Conservation (phyloP, 129 eudicot genomes). For the Silybum marianum region DNA sequence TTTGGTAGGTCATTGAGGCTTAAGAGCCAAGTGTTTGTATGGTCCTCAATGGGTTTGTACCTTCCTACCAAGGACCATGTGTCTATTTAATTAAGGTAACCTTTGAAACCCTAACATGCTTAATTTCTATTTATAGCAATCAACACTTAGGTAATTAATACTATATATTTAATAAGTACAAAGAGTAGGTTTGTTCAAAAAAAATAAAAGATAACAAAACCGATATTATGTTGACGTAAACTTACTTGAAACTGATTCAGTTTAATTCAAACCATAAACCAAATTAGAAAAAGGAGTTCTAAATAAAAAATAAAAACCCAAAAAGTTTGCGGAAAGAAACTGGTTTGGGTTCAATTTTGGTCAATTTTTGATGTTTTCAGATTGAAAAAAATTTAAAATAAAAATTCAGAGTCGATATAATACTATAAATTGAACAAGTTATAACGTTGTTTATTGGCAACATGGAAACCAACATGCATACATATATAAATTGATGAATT, state of each 20-base stretch:
- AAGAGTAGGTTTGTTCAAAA: neutral
- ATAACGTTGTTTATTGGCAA: neutral
- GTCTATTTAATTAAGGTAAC: slow-evolving; percentile 12
- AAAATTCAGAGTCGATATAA: too few relatives aligned
- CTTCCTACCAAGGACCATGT: slow-evolving; percentile 31
- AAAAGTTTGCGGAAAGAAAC: neutral
- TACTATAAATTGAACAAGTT: too few relatives aligned
- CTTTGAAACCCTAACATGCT: slow-evolving; percentile 32
- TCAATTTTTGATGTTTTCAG: neutral
- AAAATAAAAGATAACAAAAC: neutral
- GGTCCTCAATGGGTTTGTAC: slow-evolving; percentile 38
- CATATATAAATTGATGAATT: too few relatives aligned
- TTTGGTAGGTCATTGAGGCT: slow-evolving; percentile 34
- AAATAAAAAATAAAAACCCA: neutral
- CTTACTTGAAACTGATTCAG: neutral
- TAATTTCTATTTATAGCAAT: slow-evolving; percentile 15
- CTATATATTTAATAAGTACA: neutral
- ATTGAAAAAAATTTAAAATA: neutral
- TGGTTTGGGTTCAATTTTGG: neutral
- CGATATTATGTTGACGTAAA: neutral
- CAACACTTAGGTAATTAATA: neutral
- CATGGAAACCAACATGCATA: too few relatives aligned
- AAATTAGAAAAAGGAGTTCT: too few relatives aligned
- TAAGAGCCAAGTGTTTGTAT: slow-evolving; percentile 35
- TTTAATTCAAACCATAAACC: neutral